Conservation (phyloP, 768 basidiomycete genomes). For the Psilocybe subaeruginosa region DNA sequence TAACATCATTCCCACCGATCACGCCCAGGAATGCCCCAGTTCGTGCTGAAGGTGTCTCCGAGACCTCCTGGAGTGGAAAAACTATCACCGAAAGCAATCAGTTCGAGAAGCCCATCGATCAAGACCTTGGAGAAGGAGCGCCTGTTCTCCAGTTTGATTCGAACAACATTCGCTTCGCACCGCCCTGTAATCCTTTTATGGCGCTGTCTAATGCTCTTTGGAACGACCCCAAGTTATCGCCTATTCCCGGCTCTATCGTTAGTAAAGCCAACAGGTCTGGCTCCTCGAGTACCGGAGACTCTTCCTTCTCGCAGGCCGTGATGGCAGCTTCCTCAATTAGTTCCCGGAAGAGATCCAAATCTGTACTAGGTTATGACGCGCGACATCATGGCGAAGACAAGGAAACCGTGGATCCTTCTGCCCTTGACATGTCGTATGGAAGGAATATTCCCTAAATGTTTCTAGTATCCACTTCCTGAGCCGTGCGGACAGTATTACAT, state of each 20-base stretch:
- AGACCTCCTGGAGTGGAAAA: not conserved
- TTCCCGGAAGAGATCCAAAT: not conserved
- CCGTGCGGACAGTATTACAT: not conserved
- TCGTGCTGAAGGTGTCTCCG: not conserved
- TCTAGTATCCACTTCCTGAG: not conserved
- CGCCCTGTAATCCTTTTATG: constrained; percentile 17
- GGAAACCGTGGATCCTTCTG: not conserved
- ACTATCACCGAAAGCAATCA: not conserved
- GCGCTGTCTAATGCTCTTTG: constrained; percentile 18
- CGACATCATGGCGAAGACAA: not conserved
- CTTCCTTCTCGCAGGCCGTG: not conserved
- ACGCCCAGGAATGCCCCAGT: not conserved
- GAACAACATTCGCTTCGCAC: constrained; percentile 25
- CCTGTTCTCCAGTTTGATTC: constrained; percentile 20
- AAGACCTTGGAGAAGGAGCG: not conserved
- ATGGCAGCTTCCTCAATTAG: not conserved
- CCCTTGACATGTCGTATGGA: not conserved
- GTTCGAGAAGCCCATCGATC: not conserved
- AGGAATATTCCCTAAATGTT: not conserved
- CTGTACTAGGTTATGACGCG: not conserved
- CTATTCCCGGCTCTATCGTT: constrained; percentile 22
- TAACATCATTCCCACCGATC: not conserved
- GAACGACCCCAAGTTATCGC: constrained; percentile 30
- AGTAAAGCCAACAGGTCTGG: not conserved
- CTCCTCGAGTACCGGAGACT: not conserved